Base-by-base conservation (phyloP, 768 basidiomycete species). In the Lactarius sp. region DNA sequence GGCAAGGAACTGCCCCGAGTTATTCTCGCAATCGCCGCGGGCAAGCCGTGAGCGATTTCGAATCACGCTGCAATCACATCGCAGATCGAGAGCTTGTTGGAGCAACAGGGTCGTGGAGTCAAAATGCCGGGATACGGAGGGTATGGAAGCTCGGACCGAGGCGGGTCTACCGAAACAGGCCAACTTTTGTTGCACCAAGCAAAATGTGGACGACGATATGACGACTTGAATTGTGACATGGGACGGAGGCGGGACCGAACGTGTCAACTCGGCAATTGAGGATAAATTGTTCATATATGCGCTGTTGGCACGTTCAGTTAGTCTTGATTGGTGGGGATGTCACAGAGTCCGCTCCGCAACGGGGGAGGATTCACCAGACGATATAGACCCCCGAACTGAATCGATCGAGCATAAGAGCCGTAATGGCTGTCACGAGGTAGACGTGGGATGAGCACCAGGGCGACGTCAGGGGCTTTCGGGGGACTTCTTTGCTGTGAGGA, bases 381-480 rank as follows among this genome's bases (percentile, higher is more conserved):
- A 6, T 31, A n/a, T n/a, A n/a, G n/a, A n/a, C n/a, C n/a, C n/a
- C 57, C 62, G 5, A 59, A 27, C 62, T 63, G 3, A 4, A n/a
- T 41, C 22, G 34, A 34, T 13, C 27, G 31, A 22, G 42, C 33
- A 47, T 52, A 41, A 5, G 51, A 3, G n/a, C 27, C 54, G 3
- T 44, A 46, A n/a, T 8, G 44, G 12, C 60, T 27, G 3, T 52
- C 42, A 20, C 51, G 52, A 12, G 22, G 52, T 18, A 18, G 27
- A 27, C 33, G 39, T 10, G 33, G 44, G 31, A 16, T n/a, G 20
- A 9, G 16, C 7, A 2, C 22, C 2, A n/a, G 14, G 8, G 14
- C n/a, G 27, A 16, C 49, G 6, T 20, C 41, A 7, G 6, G 13
- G 10, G 6, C 46, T 6, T 56, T 4, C 3, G 39, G 39, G 1